These are phyloP conservation scores for Passiflora organensis DNA, from an alignment of 345 rosid species.

Conservation along the genomic window DNA sequence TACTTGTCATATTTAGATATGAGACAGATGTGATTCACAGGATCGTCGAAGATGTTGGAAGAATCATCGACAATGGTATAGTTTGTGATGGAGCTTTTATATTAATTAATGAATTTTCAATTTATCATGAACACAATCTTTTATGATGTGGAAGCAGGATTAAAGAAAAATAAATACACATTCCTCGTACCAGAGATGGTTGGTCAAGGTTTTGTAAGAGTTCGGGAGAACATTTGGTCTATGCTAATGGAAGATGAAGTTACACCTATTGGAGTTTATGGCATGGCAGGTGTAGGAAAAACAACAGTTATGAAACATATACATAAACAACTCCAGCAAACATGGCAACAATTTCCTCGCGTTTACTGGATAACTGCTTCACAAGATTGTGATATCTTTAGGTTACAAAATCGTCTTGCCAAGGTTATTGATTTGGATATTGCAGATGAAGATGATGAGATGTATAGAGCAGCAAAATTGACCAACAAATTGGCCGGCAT, in stretches of 20 bases:
- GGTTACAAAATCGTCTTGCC: constrained; percentile 17
- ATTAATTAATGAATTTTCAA: too few species aligned
- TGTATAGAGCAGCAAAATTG: constrained; percentile 1
- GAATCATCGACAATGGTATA: too few species aligned
- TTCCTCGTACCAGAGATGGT: neutral
- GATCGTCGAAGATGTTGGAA: too few species aligned
- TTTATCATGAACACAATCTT: too few species aligned
- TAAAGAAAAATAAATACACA: too few species aligned
- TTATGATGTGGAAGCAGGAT: too few species aligned
- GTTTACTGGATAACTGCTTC: constrained; percentile 20
- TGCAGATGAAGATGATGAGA: constrained; percentile 1
- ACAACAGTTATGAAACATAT: constrained; percentile 5
- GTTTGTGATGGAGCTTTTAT: too few species aligned
- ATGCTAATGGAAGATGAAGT: neutral
- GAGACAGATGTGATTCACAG: too few species aligned
- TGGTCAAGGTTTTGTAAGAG: neutral
- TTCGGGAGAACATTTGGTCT: neutral
- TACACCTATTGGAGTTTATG: constrained; percentile 10
- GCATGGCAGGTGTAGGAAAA: neutral
- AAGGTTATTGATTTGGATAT: neutral
- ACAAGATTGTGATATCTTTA: neutral
- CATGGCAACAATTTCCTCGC: neutral
- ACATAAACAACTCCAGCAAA: constrained; percentile 5
- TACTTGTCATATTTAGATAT: too few species aligned
- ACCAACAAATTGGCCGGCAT: neutral